Conservation (phyloP, 768 basidiomycete genomes). For the Kwoniella europaea region DNA sequence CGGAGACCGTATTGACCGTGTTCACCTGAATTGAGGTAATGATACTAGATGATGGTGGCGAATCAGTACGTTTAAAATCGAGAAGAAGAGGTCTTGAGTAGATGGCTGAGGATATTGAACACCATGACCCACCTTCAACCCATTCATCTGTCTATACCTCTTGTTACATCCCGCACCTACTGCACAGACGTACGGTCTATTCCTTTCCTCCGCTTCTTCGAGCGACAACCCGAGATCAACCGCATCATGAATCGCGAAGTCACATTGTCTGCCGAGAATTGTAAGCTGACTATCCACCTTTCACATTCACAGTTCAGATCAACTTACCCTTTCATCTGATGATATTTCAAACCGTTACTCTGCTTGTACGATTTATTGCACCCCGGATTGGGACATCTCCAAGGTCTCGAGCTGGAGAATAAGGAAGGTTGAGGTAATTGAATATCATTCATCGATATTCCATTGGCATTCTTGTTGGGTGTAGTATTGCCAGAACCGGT, state of each 20-base stretch:
- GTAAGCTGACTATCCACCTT: not conserved
- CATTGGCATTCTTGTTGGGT: slow-evolving; percentile 7
- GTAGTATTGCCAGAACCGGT: slow-evolving; percentile 10
- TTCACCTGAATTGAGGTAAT: slow-evolving; percentile 95
- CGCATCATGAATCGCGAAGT: slow-evolving; percentile 86
- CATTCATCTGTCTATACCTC: slow-evolving; percentile 99
- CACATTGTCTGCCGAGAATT: slow-evolving; percentile 68
- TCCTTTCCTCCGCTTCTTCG: slow-evolving; percentile 78
- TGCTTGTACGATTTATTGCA: slow-evolving; percentile 98
- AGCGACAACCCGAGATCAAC: slow-evolving; percentile 64
- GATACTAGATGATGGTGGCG: slow-evolving; percentile 63
- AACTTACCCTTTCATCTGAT: slow-evolving; percentile 52
- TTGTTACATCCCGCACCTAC: slow-evolving; percentile 69
- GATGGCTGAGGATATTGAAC: slow-evolving; percentile 57
- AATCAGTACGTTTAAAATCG: not conserved
- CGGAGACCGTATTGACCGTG: slow-evolving; percentile 89
- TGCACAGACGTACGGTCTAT: slow-evolving; percentile 86
- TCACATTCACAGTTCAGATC: not conserved
- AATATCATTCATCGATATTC: slow-evolving; percentile 26
- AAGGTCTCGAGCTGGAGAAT: slow-evolving; percentile 56
- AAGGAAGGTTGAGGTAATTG: slow-evolving; percentile 50
- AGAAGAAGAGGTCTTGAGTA: slow-evolving; percentile 1
- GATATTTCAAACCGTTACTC: slow-evolving; percentile 82
- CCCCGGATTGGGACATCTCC: slow-evolving; percentile 84
- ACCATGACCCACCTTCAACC: slow-evolving; percentile 61